A percentile compares a stretch with the other conserved stretches of the same genome.
Conservation (phyloP, 257 asterid species). For the Leptodermis oblonga region DNA sequence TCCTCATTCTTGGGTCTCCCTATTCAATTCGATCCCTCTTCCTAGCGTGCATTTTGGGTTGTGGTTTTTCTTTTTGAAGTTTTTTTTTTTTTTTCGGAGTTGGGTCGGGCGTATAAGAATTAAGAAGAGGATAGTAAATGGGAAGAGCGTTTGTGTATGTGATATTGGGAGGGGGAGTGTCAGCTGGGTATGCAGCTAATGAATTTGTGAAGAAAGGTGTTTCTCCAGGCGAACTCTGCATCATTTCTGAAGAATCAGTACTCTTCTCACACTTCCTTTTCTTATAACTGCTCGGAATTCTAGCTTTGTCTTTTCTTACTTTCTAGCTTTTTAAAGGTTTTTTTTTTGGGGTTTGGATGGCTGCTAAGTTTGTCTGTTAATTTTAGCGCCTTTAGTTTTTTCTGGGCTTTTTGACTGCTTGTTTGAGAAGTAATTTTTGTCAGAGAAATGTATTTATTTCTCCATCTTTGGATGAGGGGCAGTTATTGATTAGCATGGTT, state of each 20-base stretch:
- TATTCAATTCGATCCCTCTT: too few relatives aligned
- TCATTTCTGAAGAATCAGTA: conserved; percentile 92
- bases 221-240: conserved; percentile 83
- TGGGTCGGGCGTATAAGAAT: background rate
- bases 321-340: too few relatives aligned
- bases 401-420: background rate
- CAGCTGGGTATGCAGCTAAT: conserved; percentile 92
- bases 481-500: background rate
- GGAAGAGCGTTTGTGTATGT: conserved; percentile 94
- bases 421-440: background rate
- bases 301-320: too few relatives aligned
- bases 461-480: background rate
- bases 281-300: background rate
- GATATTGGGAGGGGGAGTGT: conserved; percentile 90
- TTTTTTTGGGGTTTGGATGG: too few relatives aligned
- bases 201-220: conserved; percentile 78
- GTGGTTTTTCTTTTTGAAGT: too few relatives aligned
- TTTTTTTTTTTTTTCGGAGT: too few relatives aligned
- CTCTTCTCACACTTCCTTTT: conserved; percentile 5
- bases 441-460: background rate
- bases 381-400: background rate
- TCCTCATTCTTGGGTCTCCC: too few relatives aligned
- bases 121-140: conserved; percentile 29
- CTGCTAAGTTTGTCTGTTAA: too few relatives aligned
- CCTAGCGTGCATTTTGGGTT: background rate